A percentile compares a stretch with the other conserved stretches of the same genome.
phyloP scores from a whole-genome alignment of 1,284 basidiomycete genomes.

The Puccinia brachypodii region DNA sequence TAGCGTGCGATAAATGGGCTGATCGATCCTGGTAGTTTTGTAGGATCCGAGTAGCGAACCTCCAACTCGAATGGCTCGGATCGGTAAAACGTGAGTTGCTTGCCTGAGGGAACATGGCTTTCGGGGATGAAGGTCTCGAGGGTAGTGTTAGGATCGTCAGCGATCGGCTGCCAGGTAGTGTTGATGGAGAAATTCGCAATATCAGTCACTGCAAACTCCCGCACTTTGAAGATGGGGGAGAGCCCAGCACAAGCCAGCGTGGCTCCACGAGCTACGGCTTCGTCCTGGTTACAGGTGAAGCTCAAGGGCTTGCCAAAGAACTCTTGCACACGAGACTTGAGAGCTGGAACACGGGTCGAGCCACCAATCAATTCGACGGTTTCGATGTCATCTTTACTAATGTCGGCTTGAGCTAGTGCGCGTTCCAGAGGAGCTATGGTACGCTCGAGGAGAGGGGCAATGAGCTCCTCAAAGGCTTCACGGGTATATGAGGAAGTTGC shows the following conservation, averaged over 20 bases:
- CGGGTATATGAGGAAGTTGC: constrained; percentile 66
- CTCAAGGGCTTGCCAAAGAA: constrained; percentile 73
- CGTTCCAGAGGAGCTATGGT: constrained; percentile 64
- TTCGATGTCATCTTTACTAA: constrained; percentile 66
- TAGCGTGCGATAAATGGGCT: constrained; percentile 80
- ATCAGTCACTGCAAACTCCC: constrained; percentile 83
- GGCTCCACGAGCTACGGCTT: constrained; percentile 86
- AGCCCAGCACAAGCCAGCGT: constrained; percentile 92
- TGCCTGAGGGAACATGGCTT: constrained; percentile 83
- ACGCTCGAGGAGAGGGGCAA: constrained; percentile 63
- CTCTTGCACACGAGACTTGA: constrained; percentile 67
- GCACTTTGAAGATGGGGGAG: constrained; percentile 90
- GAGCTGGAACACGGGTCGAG: constrained; percentile 68
- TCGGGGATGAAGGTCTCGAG: constrained; percentile 79
- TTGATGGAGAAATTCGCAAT: constrained; percentile 81
- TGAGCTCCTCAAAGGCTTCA: constrained; percentile 66
- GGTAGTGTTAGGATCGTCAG: constrained; percentile 74
- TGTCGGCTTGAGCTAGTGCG: constrained; percentile 65
- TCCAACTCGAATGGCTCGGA: constrained; percentile 81
- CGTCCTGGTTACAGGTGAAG: constrained; percentile 90
- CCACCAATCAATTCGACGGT: constrained; percentile 70
- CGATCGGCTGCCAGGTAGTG: constrained; percentile 74
- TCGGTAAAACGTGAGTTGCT: constrained; percentile 90
- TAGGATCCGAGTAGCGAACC: constrained; percentile 73
- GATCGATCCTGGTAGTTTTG: constrained; percentile 69